Percentiles rank a stretch among this genome's conserved stretches.
Conservation (phyloP, 2,329 filamentous ascomycete species). For the Ceratocystis ficicola region DNA sequence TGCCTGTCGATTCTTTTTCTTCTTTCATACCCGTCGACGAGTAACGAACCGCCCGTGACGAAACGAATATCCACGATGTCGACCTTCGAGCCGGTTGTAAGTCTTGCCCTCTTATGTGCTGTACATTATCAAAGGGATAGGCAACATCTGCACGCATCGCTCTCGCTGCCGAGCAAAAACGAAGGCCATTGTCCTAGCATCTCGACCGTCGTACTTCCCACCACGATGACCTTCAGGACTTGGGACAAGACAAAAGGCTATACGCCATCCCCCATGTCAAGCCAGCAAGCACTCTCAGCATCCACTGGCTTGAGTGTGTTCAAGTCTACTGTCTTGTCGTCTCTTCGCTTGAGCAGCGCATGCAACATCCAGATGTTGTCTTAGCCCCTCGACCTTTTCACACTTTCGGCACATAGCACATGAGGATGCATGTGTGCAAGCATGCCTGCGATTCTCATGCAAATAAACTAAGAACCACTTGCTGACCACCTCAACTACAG, state of each 20-base stretch:
- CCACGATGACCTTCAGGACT: conserved; percentile 2
- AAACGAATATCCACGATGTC: conserved; percentile 45
- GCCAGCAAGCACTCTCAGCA: not conserved
- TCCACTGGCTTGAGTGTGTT: not conserved
- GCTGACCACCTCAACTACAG: conserved; percentile 37
- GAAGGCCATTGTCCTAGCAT: not conserved
- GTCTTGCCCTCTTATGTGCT: conserved; percentile 30
- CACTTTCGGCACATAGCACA: not conserved
- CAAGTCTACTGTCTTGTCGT: not conserved
- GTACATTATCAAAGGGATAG: not conserved
- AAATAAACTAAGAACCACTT: not conserved
- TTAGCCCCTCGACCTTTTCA: not conserved
- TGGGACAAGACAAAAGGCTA: not conserved
- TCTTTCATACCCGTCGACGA: conserved; percentile 27
- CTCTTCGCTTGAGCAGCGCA: conserved; percentile 3
- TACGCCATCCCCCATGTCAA: not conserved
- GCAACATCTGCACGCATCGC: conserved; percentile 16
- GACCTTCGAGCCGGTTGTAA: conserved; percentile 59
- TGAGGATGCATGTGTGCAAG: not conserved
- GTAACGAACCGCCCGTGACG: conserved; percentile 28
- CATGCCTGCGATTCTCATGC: not conserved
- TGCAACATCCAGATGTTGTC: conserved; percentile 13
- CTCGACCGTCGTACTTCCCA: conserved; percentile 7
- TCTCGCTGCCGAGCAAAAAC: conserved; percentile 5
- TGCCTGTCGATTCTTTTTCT: conserved; percentile 27